Conservation (phyloP, 2,329 filamentous ascomycete species). For the Sporothrix curviconia region DNA sequence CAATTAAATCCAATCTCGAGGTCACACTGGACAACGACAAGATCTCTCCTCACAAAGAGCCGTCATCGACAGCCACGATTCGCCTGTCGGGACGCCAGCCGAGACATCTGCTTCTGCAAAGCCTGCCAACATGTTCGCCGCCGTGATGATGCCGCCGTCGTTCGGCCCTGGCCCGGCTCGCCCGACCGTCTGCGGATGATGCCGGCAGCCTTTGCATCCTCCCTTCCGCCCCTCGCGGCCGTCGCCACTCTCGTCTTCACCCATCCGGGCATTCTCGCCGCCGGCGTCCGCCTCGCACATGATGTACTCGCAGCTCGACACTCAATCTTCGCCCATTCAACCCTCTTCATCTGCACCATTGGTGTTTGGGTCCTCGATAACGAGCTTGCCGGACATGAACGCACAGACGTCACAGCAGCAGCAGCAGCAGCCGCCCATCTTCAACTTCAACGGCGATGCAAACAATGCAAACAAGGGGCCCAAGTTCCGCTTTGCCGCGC, state of each 20-base stretch:
- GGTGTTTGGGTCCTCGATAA: no score
- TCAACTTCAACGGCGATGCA: background rate
- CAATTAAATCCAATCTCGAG: no score
- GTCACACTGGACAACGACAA: background rate
- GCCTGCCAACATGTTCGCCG: slow-evolving; percentile 16
- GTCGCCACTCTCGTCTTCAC: slow-evolving; percentile 55
- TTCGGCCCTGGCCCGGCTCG: slow-evolving; percentile 25
- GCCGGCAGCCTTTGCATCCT: slow-evolving; percentile 28
- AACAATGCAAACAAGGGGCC: background rate
- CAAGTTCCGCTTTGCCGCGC: slow-evolving; percentile 45
- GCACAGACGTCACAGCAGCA: no score
- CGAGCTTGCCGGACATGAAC: no score
- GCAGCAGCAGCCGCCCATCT: background rate
- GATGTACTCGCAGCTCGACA: slow-evolving; percentile 26
- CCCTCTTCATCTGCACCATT: background rate
- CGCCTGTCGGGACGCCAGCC: background rate
- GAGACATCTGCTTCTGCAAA: background rate
- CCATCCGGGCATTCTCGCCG: slow-evolving; percentile 47
- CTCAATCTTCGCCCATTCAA: slow-evolving; percentile 39
- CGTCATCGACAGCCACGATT: background rate
- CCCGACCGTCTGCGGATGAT: slow-evolving; percentile 36
- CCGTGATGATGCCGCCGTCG: slow-evolving; percentile 11
- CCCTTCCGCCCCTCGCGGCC: slow-evolving; percentile 40
- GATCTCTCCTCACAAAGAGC: background rate
- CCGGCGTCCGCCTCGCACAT: background rate